These are phyloP conservation scores for Quercus wislizeni DNA, from an alignment of 306 rosid species.

Conservation along the genomic window DNA sequence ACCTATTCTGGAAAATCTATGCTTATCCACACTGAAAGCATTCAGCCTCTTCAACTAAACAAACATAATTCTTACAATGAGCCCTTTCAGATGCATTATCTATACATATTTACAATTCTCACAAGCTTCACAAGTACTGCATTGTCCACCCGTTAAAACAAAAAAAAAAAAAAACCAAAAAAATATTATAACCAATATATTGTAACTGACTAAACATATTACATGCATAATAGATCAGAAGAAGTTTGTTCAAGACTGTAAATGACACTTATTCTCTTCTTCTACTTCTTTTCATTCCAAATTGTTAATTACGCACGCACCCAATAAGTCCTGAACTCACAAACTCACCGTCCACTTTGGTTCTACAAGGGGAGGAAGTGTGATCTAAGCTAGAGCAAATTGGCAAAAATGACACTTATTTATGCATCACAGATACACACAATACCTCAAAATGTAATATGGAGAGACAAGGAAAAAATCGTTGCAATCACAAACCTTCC, in stretches of 20 bases:
- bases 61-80: neutral
- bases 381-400: too few relatives aligned
- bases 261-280: neutral
- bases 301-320: too few relatives aligned
- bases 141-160: neutral
- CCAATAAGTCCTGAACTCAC: too few relatives aligned
- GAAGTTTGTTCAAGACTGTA: neutral
- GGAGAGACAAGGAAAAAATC: too few relatives aligned
- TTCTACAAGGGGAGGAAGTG: too few relatives aligned
- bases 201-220: neutral
- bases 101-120: neutral
- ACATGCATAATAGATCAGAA: neutral
- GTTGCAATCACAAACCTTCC: neutral
- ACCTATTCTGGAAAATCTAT: slow-evolving; percentile 6
- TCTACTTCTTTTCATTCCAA: too few relatives aligned
- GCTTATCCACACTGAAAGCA: neutral
- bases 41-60: neutral
- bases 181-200: neutral
- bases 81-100: neutral
- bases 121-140: slow-evolving; percentile 9
- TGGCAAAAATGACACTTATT: too few relatives aligned
- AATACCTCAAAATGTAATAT: neutral
- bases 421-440: neutral
- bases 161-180: neutral
- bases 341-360: too few relatives aligned